phyloP scores from a whole-genome alignment of 768 basidiomycete species.

The Boletus rufocinnamomeus region DNA sequence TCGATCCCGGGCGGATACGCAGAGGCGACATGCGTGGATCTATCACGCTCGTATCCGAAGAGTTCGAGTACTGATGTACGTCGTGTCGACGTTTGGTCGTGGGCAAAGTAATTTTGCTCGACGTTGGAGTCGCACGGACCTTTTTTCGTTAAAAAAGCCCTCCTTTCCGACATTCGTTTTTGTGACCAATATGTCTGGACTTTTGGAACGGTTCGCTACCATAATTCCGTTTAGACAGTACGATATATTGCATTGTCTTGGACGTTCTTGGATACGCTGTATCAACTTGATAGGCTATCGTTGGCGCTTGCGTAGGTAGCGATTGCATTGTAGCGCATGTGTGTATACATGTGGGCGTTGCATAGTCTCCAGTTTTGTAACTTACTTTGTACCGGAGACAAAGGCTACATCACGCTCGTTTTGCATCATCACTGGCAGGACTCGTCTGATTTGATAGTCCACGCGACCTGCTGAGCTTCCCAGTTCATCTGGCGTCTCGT shows the following conservation, averaged over 20 bases:
- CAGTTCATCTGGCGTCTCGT: not conserved
- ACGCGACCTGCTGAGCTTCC: not conserved
- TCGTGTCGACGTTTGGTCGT: not conserved
- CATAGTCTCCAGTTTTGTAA: not conserved
- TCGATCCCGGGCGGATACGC: constrained; percentile 53
- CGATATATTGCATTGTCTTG: not conserved
- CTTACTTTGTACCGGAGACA: not conserved
- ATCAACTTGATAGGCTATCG: not conserved
- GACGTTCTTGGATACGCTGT: not conserved
- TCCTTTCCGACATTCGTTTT: constrained; percentile 8
- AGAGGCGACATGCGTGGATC: constrained; percentile 59
- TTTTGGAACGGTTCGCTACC: not conserved
- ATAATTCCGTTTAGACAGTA: not conserved
- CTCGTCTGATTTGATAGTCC: not conserved
- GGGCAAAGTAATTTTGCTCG: not conserved
- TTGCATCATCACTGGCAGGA: not conserved
- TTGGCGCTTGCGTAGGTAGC: not conserved
- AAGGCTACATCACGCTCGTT: not conserved
- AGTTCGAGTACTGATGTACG: constrained; percentile 56
- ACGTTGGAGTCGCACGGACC: not conserved
- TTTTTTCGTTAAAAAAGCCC: not conserved
- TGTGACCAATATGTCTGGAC: not conserved
- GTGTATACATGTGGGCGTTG: not conserved
- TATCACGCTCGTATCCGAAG: constrained; percentile 65
- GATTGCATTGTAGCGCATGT: not conserved